Evolutionary conservation across 2,329 filamentous ascomycete genomes (phyloP), one percentile per base, ranked within the genome.

Genomic region (Neonectria magnoliae): DNA sequence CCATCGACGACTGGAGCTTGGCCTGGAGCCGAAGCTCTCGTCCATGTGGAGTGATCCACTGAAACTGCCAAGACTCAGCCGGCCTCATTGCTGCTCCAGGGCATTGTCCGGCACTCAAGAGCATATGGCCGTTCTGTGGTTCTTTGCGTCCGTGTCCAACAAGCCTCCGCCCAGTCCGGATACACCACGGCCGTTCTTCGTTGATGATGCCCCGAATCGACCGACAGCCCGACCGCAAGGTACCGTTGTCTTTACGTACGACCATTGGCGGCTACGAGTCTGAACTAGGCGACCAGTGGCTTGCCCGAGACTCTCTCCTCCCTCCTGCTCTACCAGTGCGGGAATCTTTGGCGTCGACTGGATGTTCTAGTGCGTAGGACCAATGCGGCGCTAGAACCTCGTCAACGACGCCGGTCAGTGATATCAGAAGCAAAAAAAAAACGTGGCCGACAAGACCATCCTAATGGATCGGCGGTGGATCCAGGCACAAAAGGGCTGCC

Each of bases 381-480:
- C 53, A 67, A 61, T 61, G 59, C 59, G 50, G 60, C 64, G 60
- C 65, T 65, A 71, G 65, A 60, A 71, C 42, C 41, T 57, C 60
- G 14, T 38, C 56, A 64, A 50, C 57, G 62, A 38, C 58, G 64
- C 36, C 22, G 60, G 57, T 54, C 31, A 53, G 22, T 27, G 47
- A 41, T 62, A 42, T 62, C 51, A 65, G 67, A 60, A 56, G 52
- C 42, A 64, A 29, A 48, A 64, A 29, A 48, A 69, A 68, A 66
- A 66, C 61, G 50, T 61, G 55, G 58, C 36, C 48, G 45, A 57
- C 61, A 22, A 53, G 51, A 52, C 53, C 51, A 38, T 51, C 64
- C 58, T 52, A 20, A 31, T 44, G 55, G 55, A 67, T 71, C 41
- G 41, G 38, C 55, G 41, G 66, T 48, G 57, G 60, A 38, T n/a